Evolutionary conservation across 257 asterid genomes (phyloP).

Genomic region (Nicotiana attenuata): DNA sequence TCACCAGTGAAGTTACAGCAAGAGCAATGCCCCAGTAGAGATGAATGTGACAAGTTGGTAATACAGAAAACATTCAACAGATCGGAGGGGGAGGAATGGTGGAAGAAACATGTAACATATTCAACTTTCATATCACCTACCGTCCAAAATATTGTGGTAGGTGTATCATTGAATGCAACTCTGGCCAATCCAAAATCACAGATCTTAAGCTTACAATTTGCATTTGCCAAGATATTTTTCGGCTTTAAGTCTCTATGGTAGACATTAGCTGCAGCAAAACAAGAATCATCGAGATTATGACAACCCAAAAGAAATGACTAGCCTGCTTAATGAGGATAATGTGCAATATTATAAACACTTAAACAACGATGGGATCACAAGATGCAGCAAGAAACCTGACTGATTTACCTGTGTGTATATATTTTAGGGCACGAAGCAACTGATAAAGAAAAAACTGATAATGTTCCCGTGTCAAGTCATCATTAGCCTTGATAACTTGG

Average conservation of each 20-base stretch:
- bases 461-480: constrained; percentile 87
- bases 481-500: constrained; percentile 95
- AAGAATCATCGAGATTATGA: constrained; percentile 13
- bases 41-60: neutral
- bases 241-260: constrained; percentile 92
- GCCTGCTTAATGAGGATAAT: neutral
- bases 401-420: constrained; percentile 75
- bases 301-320: constrained; percentile 14
- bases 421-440: constrained; percentile 81
- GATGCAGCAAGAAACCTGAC: neutral
- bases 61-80: neutral
- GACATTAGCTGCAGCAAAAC: constrained; percentile 70
- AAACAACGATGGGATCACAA: neutral
- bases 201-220: constrained; percentile 88
- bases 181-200: constrained; percentile 97
- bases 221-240: constrained; percentile 88
- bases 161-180: constrained; percentile 87
- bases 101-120: neutral
- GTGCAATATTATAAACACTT: neutral
- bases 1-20: neutral
- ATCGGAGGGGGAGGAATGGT: neutral
- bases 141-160: constrained; percentile 96
- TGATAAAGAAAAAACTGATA: constrained; percentile 86
- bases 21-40: neutral
- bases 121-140: constrained; percentile 29